Conservation (phyloP, 345 rosid genomes). For the Hibiscus trionum region DNA sequence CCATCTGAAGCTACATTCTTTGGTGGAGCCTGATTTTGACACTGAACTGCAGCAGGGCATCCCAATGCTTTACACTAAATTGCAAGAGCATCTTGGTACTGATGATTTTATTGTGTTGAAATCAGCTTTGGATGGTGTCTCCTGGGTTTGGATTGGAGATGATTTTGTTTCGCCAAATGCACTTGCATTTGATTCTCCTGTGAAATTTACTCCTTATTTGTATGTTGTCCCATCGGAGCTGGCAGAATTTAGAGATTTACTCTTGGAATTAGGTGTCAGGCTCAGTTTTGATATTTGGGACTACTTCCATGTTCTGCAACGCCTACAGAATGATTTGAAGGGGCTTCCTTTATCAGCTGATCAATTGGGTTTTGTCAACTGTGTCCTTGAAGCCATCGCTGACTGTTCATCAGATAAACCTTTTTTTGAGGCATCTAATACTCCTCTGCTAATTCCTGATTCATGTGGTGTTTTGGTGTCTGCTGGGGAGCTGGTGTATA, state of each 20-base stretch:
- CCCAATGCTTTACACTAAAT: conserved; percentile 47
- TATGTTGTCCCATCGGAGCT: conserved; percentile 96
- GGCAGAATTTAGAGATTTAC: conserved; percentile 68
- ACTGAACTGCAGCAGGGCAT: conserved; percentile 57
- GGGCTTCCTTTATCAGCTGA: conserved; percentile 57
- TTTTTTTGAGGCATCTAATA: conserved; percentile 40
- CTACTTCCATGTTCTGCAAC: conserved; percentile 65
- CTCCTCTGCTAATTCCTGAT: conserved; percentile 64
- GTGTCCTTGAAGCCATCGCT: conserved; percentile 81
- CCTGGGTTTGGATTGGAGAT: conserved; percentile 96
- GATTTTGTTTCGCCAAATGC: conserved; percentile 69
- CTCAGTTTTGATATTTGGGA: conserved; percentile 76
- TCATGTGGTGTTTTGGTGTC: conserved; percentile 51
- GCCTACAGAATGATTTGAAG: conserved; percentile 55
- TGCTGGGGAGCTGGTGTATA: conserved; percentile 64
- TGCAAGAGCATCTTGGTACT: conserved; percentile 54
- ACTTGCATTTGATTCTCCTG: conserved; percentile 97
- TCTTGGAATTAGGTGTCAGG: conserved; percentile 70
- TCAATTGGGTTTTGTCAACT: conserved; percentile 61
- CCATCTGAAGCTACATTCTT: conserved; percentile 43
- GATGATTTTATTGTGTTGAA: conserved; percentile 52
- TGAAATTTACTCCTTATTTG: conserved; percentile 81
- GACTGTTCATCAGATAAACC: conserved; percentile 56
- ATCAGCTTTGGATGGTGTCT: conserved; percentile 58
- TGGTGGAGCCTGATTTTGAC: conserved; percentile 39